phyloP scores from a whole-genome alignment of 176 grass and related monocot genomes.

The Paspalum notatum region DNA sequence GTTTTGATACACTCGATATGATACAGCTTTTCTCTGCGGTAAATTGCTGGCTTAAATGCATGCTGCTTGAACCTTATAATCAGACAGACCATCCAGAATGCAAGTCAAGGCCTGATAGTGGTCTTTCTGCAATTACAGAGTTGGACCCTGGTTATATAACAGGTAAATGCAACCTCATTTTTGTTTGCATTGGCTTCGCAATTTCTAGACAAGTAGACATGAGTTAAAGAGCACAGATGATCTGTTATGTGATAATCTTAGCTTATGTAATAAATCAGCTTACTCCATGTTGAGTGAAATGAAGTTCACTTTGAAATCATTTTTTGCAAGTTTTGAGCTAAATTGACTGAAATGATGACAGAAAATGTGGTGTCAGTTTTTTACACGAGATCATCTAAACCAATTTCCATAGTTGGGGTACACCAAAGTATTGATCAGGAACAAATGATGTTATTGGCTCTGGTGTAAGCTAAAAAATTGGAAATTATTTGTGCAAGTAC shows the following conservation, averaged over 20 bases:
- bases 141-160: constrained; percentile 97
- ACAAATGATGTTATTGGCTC: background rate
- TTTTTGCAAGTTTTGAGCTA: background rate
- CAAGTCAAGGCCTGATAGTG: constrained; percentile 93
- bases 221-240: background rate
- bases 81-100: constrained; percentile 91
- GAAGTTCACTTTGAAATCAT: background rate
- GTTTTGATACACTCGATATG: constrained; percentile 17
- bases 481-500: background rate
- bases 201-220: background rate
- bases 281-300: background rate
- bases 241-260: background rate
- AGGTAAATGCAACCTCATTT: constrained; percentile 49
- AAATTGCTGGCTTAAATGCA: constrained; percentile 99
- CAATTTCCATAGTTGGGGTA: background rate
- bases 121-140: constrained; percentile 97
- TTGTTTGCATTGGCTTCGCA: background rate
- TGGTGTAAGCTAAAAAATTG: background rate
- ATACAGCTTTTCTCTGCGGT: constrained; percentile 89
- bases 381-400: background rate
- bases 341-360: background rate
- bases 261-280: background rate
- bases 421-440: background rate
- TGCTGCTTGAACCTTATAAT: constrained; percentile 90
- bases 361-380: background rate